phyloP scores from a whole-genome alignment of 345 rosid species.

The Theobroma cacao region DNA sequence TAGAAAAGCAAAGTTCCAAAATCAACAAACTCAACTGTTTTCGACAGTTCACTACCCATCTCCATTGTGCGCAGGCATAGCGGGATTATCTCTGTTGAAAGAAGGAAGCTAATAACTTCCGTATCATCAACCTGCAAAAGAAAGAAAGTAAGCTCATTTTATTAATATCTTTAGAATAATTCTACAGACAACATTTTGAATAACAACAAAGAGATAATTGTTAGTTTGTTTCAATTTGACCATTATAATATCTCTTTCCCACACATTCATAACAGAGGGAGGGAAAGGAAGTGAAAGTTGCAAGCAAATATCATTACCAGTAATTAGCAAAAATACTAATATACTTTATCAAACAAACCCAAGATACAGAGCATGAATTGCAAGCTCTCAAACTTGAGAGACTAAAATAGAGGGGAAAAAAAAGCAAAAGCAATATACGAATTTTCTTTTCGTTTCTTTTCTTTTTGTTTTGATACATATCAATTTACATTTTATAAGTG shows the following conservation, averaged over 20 bases:
- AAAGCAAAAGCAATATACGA: background rate
- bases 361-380: background rate
- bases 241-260: background rate
- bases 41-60: slow-evolving; percentile 97
- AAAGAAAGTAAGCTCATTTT: background rate
- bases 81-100: slow-evolving; percentile 91
- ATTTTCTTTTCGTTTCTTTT: background rate
- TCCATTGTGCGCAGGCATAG: slow-evolving; percentile 96
- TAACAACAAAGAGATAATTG: background rate
- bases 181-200: background rate
- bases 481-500: background rate
- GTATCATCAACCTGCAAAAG: slow-evolving; percentile 86
- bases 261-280: background rate
- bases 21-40: slow-evolving; percentile 67
- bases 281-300: no score
- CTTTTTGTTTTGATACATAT: background rate
- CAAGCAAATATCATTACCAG: background rate
- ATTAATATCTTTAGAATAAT: background rate
- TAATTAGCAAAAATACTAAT: background rate
- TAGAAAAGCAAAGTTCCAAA: background rate
- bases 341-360: background rate
- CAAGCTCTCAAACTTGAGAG: background rate
- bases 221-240: background rate
- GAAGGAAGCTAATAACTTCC: slow-evolving; percentile 95
- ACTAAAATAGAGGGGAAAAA: background rate